A percentile compares a stretch with the other conserved stretches of the same genome.
Conservation (phyloP, 805 yeast genomes). For the Sungouiozyma ichnusensis region DNA sequence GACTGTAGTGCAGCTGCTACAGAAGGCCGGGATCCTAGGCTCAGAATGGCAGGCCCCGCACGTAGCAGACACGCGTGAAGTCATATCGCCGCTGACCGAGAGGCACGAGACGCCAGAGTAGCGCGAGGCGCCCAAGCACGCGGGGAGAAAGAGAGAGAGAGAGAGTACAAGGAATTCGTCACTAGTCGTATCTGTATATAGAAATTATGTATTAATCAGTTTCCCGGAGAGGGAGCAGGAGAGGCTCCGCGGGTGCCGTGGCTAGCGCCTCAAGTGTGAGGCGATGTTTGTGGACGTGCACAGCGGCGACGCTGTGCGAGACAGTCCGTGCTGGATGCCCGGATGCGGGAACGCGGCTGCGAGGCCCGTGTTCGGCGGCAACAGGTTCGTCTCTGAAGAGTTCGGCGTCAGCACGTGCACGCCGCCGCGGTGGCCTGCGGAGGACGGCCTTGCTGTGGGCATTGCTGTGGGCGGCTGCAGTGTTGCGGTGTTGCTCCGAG, state of each 20-base stretch:
- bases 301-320: not conserved
- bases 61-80: constrained; percentile 8
- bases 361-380: not conserved
- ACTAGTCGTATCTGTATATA: not conserved
- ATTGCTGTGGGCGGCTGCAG: not conserved
- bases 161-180: no score
- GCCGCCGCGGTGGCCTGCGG: not conserved
- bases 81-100: constrained; percentile 12
- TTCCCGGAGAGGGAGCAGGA: no score
- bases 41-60: constrained; percentile 18
- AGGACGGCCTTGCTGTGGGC: not conserved
- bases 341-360: not conserved
- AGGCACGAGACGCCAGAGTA: no score
- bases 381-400: not conserved
- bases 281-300: not conserved
- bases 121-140: no score
- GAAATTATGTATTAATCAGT: no score
- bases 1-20: constrained; percentile 63
- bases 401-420: constrained; percentile 1
- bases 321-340: not conserved
- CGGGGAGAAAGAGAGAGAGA: no score
- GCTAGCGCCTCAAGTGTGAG: not conserved
- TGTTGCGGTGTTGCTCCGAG: not conserved
- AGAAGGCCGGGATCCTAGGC: constrained; percentile 54
- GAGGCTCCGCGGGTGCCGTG: not conserved